Conservation (phyloP, 169 alveolate species). For the Babesia gibsoni region DNA sequence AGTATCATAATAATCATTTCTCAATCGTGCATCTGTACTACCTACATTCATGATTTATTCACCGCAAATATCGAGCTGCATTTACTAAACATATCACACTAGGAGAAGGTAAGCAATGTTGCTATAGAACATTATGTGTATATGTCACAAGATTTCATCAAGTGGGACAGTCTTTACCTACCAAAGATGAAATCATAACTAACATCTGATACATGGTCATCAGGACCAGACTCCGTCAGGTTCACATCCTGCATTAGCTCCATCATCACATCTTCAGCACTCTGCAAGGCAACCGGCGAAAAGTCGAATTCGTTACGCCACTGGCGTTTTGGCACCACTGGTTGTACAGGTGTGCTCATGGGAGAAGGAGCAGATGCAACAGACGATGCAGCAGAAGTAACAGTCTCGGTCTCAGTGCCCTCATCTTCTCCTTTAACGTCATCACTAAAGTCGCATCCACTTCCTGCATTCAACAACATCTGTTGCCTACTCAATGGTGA, state of each 20-base stretch:
- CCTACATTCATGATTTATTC: too few species aligned
- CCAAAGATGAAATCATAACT: conserved; percentile 36
- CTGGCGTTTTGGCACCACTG: not conserved
- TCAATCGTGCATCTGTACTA: too few species aligned
- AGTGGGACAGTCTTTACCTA: not conserved
- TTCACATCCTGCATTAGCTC: conserved; percentile 33
- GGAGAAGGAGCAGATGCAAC: conserved; percentile 2
- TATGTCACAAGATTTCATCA: too few species aligned
- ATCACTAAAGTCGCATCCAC: conserved; percentile 11
- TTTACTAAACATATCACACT: too few species aligned
- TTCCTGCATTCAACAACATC: too few species aligned
- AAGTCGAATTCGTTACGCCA: conserved; percentile 36
- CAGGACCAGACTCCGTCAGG: conserved; percentile 4
- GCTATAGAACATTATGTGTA: too few species aligned
- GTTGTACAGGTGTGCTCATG: not conserved
- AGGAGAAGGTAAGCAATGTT: too few species aligned
- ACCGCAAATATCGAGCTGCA: too few species aligned
- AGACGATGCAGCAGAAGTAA: conserved; percentile 15
- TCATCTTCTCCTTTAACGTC: too few species aligned
- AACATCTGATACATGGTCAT: conserved; percentile 22
- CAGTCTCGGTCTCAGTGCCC: not conserved
- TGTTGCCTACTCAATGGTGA: too few species aligned
- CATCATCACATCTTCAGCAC: conserved; percentile 17
- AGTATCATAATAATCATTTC: too few species aligned
- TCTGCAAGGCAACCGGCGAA: conserved; percentile 17